Conservation (phyloP, 164 flowering plant species). For the Aristolochia fimbriata region DNA sequence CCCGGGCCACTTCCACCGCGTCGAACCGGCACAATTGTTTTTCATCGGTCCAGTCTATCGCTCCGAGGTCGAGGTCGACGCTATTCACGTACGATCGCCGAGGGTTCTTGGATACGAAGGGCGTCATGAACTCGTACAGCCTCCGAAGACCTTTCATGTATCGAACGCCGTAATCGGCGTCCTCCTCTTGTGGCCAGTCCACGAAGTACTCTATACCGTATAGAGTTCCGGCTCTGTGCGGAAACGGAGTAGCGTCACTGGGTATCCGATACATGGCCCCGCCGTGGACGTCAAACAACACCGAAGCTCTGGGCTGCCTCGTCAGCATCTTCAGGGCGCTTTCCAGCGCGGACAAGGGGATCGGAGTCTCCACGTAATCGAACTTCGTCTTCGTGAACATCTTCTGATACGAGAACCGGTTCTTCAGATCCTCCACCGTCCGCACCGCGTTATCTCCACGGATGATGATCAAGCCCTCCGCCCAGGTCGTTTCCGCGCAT, state of each 20-base stretch:
- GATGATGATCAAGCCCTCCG: conserved; percentile 5
- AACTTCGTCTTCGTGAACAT: conserved; percentile 17
- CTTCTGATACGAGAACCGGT: conserved; percentile 10
- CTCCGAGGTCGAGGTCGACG: conserved; percentile 23
- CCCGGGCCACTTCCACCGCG: conserved; percentile 12
- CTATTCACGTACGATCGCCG: conserved; percentile 18
- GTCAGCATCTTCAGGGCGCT: conserved; percentile 5
- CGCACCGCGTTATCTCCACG: conserved; percentile 7
- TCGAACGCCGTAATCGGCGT: neutral
- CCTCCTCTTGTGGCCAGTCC: conserved; percentile 12
- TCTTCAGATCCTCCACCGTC: conserved; percentile 6
- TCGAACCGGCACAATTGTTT: neutral
- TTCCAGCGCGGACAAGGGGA: conserved; percentile 7
- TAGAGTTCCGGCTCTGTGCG: conserved; percentile 18
- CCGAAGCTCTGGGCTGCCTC: conserved; percentile 13
- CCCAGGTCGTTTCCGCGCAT: conserved; percentile 13
- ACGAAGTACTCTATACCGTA: conserved; percentile 18
- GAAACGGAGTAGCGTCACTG: conserved; percentile 11
- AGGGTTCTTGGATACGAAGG: conserved; percentile 13
- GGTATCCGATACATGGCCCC: conserved; percentile 10
- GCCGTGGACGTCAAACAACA: conserved; percentile 19
- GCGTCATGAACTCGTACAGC: conserved; percentile 16
- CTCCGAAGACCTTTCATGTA: conserved; percentile 11
- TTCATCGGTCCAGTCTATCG: neutral
- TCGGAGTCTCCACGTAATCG: conserved; percentile 13